Base-by-base conservation (phyloP, 2,329 filamentous ascomycete genomes). In the Trichophyton schoenleinii region DNA sequence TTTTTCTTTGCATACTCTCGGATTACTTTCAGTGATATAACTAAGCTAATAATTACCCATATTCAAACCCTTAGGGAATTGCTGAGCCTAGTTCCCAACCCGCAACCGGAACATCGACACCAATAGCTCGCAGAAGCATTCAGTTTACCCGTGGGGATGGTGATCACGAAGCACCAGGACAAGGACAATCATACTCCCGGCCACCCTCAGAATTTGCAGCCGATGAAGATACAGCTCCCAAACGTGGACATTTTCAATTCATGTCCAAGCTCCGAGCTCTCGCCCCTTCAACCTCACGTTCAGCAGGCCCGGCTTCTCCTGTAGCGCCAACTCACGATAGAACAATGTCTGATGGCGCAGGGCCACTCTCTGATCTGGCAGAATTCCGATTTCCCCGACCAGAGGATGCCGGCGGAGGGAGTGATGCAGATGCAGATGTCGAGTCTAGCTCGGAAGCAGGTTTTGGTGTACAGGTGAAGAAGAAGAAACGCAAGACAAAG, bases 371-470 rank as follows among this genome's bases (percentile, higher is more conserved):
- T n/a, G 79, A 81, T 67, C 73, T 76, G 63, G 76, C 75, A 31
- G 74, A 76, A 34, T 75, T 78, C 55, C 77, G 78, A 61, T 77
- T 83, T 64, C 81, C 81, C 8, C 77, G 80, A 20, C 71, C 84
- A 61, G 73, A 76, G 48, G 81, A 83, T 65, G 80, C 81, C 62
- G 49, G 49, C 31, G 49, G 22, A 31, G 84, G 83, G 20, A 88
- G 85, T 70, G 89, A 91, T 71, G 84, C 80, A 13, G 86, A 88
- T 68, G 86, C 87, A 0, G 89, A 94, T 71, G 89, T 87, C 1
- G 91, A 95, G 70, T 89, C 94, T 70, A 95, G 90, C 52, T 88
- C 86, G 0, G 89, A 91, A 59, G 91, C 96, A 70, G 81, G 80
- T 68, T 74, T n/a, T 70, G 75, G 13, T 77, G 78, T 59, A 68